phyloP scores from a whole-genome alignment of 1,284 basidiomycete genomes.

The Malassezia restricta region DNA sequence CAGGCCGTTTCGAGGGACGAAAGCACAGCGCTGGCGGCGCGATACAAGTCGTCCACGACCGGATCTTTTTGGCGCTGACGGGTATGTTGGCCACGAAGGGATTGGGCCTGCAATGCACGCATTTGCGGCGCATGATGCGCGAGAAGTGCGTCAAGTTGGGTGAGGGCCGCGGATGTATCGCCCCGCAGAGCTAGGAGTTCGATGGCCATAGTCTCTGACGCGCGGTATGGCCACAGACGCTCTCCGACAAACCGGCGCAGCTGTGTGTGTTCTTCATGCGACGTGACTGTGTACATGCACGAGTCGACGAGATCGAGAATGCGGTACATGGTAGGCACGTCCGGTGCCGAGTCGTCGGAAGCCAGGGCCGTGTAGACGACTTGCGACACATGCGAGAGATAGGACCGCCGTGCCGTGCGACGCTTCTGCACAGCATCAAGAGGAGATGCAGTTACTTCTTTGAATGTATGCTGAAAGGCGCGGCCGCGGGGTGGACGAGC shows the following conservation, averaged over 20 bases:
- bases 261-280: neutral
- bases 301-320: constrained; percentile 3
- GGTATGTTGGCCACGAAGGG: neutral
- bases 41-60: neutral
- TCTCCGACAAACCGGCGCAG: neutral
- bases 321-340: neutral
- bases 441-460: neutral
- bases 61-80: neutral
- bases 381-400: neutral
- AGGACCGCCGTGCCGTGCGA: neutral
- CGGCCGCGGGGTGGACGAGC: neutral
- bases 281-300: neutral
- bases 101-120: neutral
- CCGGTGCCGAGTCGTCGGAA: neutral
- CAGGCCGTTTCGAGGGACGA: neutral
- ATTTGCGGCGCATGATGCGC: neutral
- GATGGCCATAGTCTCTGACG: neutral
- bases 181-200: neutral
- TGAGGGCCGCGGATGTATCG: neutral
- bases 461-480: neutral
- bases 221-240: neutral
- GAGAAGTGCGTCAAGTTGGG: neutral
- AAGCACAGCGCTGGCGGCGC: neutral
- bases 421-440: neutral
- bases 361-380: neutral